Conservation (phyloP, 1,284 basidiomycete species). For the Cryptococcus maquisensis region DNA sequence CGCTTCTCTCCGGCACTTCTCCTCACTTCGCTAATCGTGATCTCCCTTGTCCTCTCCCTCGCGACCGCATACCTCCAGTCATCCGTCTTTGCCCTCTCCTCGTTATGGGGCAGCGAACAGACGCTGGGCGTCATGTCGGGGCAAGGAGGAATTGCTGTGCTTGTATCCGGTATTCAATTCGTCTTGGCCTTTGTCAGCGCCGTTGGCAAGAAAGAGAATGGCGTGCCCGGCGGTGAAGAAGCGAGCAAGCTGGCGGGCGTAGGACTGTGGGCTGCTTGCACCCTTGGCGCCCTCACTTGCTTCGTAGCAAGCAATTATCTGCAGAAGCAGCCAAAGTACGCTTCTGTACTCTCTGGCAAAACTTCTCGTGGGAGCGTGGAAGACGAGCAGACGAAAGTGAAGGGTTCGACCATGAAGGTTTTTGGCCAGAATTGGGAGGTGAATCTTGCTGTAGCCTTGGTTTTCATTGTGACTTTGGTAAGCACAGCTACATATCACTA, state of each 20-base stretch:
- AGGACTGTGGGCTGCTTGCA: constrained; percentile 40
- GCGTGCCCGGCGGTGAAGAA: neutral
- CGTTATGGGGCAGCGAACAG: constrained; percentile 37
- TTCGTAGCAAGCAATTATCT: constrained; percentile 29
- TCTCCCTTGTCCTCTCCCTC: constrained; percentile 35
- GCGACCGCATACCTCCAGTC: constrained; percentile 45
- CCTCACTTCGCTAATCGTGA: constrained; percentile 27
- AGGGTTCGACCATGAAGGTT: constrained; percentile 20
- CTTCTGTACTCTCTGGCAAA: constrained; percentile 9
- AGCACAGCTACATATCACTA: constrained; percentile 28
- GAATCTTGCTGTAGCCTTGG: constrained; percentile 68
- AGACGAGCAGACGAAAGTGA: constrained; percentile 1
- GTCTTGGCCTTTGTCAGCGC: constrained; percentile 35
- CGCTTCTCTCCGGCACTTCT: constrained; percentile 27
- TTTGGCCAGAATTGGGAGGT: constrained; percentile 61
- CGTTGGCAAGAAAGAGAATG: neutral
- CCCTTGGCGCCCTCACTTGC: constrained; percentile 25
- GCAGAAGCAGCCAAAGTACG: constrained; percentile 26
- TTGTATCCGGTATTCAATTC: constrained; percentile 42
- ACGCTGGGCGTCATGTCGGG: constrained; percentile 48
- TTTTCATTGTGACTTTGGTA: constrained; percentile 75
- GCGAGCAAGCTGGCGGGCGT: constrained; percentile 31
- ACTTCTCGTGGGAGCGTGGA: constrained; percentile 1
- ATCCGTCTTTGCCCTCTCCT: constrained; percentile 40
- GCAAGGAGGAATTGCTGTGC: constrained; percentile 47